These are phyloP conservation scores for Boletus sensibilis DNA, from an alignment of 768 basidiomycete genomes.

Conservation along the genomic window DNA sequence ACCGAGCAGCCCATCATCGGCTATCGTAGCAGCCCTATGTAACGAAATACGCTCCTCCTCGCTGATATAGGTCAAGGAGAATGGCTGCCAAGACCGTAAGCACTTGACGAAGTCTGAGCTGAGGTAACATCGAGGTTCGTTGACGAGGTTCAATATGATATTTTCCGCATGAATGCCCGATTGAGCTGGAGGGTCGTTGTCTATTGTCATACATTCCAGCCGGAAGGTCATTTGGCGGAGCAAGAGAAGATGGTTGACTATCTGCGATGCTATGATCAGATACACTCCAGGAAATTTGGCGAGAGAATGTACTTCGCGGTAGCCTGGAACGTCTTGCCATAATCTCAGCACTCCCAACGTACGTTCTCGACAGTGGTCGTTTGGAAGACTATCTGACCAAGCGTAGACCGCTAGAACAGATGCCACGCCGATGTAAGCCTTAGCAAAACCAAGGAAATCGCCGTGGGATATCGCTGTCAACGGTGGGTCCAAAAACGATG, in stretches of 20 bases:
- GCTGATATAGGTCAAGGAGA: constrained; percentile 60
- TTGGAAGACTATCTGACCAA: constrained; percentile 77
- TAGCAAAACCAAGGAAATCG: constrained; percentile 62
- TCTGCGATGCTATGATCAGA: constrained; percentile 41
- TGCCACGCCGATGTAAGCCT: constrained; percentile 66
- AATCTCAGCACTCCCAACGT: constrained; percentile 52
- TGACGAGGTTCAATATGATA: constrained; percentile 58
- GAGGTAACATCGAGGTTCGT: constrained; percentile 59
- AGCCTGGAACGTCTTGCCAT: constrained; percentile 53
- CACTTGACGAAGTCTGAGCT: constrained; percentile 57
- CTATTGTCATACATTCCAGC: constrained; percentile 65
- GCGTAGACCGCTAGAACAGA: constrained; percentile 69
- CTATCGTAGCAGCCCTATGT: constrained; percentile 62
- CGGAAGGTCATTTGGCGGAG: constrained; percentile 71
- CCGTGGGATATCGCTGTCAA: constrained; percentile 39
- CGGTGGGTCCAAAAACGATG: constrained; percentile 38
- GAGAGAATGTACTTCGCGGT: constrained; percentile 56
- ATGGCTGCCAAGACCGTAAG: constrained; percentile 57
- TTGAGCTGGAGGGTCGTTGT: constrained; percentile 58
- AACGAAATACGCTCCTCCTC: constrained; percentile 59
- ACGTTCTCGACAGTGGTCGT: constrained; percentile 61
- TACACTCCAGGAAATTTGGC: constrained; percentile 6
- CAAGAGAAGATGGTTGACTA: constrained; percentile 70
- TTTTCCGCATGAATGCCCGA: constrained; percentile 69
- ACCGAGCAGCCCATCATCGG: constrained; percentile 61